Percentiles rank a stretch among this genome's conserved stretches.
Conservation (phyloP, 495 filamentous ascomycete species). For the Neurospora intermedia region DNA sequence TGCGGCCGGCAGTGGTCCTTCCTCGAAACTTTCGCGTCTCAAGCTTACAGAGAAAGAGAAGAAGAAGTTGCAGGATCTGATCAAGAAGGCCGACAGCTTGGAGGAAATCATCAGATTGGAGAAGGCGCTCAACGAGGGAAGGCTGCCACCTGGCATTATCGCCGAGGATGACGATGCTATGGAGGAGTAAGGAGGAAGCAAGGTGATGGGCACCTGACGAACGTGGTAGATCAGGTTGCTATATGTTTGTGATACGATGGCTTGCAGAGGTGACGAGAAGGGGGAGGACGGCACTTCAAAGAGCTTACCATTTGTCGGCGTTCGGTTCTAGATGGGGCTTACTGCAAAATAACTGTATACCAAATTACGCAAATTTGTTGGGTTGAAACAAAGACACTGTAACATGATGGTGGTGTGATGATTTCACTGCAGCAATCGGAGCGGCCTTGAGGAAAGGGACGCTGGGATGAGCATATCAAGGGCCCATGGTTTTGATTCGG, state of each 20-base stretch:
- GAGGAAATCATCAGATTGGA: slow-evolving; percentile 75
- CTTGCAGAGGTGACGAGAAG: not conserved
- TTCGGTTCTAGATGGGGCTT: not conserved
- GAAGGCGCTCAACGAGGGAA: slow-evolving; percentile 77
- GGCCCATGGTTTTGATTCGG: too few species aligned
- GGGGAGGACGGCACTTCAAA: not conserved
- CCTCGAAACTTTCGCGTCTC: slow-evolving; percentile 55
- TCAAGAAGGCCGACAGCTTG: slow-evolving; percentile 71
- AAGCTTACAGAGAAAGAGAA: slow-evolving; percentile 57
- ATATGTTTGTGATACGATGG: not conserved
- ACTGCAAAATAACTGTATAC: not conserved
- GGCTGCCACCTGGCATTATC: slow-evolving; percentile 59
- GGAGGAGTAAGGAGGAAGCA: slow-evolving; percentile 34
- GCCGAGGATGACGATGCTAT: slow-evolving; percentile 34
- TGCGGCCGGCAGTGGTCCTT: slow-evolving; percentile 21
- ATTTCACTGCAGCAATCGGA: not conserved
- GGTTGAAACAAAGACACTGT: not conserved
- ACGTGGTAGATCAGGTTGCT: not conserved
- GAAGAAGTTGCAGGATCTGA: slow-evolving; percentile 50
- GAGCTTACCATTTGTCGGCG: not conserved
- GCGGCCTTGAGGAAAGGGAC: too few species aligned
- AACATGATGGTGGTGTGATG: not conserved
- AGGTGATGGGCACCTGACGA: not conserved
- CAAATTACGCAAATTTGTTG: not conserved
- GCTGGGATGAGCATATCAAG: too few species aligned